A percentile compares a stretch with the other conserved stretches of the same genome.
Conservation (phyloP, 2,329 filamentous ascomycete species). For the Neurospora sp. region DNA sequence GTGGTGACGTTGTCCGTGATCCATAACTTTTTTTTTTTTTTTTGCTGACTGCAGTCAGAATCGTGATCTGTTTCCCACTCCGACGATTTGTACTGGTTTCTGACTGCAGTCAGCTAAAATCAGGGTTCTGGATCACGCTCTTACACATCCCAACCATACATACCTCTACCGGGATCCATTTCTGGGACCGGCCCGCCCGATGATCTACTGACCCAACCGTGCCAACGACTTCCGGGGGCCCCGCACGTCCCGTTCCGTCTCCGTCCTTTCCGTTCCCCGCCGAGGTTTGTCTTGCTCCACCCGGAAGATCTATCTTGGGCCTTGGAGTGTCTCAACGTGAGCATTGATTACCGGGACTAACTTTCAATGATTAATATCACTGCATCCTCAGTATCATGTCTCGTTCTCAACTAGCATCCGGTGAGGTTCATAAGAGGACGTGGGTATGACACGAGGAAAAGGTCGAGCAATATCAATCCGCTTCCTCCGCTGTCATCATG, state of each 20-base stretch:
- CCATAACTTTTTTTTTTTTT: too few relatives aligned
- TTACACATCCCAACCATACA: background rate
- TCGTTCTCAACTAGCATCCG: background rate
- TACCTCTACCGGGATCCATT: background rate
- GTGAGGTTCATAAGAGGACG: background rate
- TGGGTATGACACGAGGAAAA: background rate
- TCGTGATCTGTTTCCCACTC: too few relatives aligned
- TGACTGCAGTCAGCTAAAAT: too few relatives aligned
- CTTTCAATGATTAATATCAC: background rate
- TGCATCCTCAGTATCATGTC: background rate
- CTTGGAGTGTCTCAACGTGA: background rate
- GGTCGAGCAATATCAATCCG: background rate
- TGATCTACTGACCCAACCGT: background rate
- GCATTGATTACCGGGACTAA: background rate
- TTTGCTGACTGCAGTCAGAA: too few relatives aligned
- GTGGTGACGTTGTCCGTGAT: too few relatives aligned
- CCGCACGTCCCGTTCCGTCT: background rate
- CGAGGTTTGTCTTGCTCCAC: background rate
- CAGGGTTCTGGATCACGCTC: too few relatives aligned
- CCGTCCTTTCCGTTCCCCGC: background rate
- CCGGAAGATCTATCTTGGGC: background rate
- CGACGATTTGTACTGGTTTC: too few relatives aligned
- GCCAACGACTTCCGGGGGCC: background rate
- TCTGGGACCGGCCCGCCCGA: background rate
- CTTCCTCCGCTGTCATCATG: background rate